A percentile compares a stretch with the other conserved stretches of the same genome.
Conservation (phyloP, 2,329 filamentous ascomycete genomes). For the Ophiosphaerella korrae region DNA sequence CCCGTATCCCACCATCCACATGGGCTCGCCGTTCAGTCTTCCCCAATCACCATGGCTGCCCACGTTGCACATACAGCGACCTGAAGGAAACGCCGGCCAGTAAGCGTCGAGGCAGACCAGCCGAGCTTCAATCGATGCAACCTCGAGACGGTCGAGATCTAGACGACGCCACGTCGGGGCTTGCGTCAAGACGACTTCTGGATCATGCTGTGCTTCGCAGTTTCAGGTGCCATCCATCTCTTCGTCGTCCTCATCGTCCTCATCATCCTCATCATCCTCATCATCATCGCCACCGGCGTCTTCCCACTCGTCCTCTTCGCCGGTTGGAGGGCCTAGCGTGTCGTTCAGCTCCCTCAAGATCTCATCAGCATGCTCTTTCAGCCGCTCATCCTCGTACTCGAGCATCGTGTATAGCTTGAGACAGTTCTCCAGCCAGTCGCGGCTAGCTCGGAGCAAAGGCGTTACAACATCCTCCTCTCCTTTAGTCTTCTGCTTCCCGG, state of each 20-base stretch:
- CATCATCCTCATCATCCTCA: slow-evolving; percentile 45
- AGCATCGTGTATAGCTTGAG: slow-evolving; percentile 77
- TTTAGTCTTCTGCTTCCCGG: slow-evolving; percentile 66
- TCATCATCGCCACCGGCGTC: slow-evolving; percentile 44
- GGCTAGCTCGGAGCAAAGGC: slow-evolving; percentile 72
- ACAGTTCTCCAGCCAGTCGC: slow-evolving; percentile 82
- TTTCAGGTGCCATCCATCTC: slow-evolving; percentile 48
- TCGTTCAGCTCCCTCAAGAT: slow-evolving; percentile 60
- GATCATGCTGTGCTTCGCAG: neutral
- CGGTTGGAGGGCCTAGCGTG: slow-evolving; percentile 50
- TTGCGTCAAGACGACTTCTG: no score
- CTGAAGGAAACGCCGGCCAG: no score
- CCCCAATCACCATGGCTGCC: no score
- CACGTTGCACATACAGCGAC: no score
- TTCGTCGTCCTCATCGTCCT: slow-evolving; percentile 45
- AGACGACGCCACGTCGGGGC: no score
- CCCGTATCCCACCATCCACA: no score
- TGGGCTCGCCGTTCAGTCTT: no score
- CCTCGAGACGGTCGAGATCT: no score
- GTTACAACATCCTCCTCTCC: slow-evolving; percentile 59
- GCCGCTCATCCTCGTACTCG: slow-evolving; percentile 82
- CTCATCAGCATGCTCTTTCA: slow-evolving; percentile 76
- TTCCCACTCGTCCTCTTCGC: slow-evolving; percentile 50
- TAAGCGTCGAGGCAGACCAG: no score
- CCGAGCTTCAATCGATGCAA: no score